Percentiles rank a stretch among this genome's conserved stretches.
Conservation (phyloP, 495 filamentous ascomycete genomes). For the Penicillium robsamsonii region DNA sequence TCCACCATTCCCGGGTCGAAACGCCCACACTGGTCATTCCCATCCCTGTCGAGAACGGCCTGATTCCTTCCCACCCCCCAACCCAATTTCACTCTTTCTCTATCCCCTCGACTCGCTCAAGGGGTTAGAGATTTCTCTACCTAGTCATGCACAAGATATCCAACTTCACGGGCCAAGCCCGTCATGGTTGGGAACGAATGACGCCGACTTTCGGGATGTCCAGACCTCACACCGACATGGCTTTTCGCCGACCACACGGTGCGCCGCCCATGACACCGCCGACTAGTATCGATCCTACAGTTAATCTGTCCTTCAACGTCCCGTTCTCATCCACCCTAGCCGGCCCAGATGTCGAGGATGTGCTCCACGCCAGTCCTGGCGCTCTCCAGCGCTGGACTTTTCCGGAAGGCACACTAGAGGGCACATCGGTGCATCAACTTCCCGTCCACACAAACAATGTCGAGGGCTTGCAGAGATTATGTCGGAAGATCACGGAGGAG, state of each 20-base stretch:
- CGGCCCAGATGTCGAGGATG: slow-evolving; percentile 87
- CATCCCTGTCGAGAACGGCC: slow-evolving; percentile 44
- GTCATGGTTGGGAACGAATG: slow-evolving; percentile 94
- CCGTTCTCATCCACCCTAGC: slow-evolving; percentile 88
- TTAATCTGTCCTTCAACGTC: slow-evolving; percentile 87
- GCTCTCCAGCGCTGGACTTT: slow-evolving; percentile 89
- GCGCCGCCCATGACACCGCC: slow-evolving; percentile 64
- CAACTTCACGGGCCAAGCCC: slow-evolving; percentile 75
- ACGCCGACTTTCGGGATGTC: slow-evolving; percentile 79
- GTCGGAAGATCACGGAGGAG: slow-evolving; percentile 71
- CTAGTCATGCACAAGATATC: slow-evolving; percentile 85
- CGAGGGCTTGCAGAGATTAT: slow-evolving; percentile 69
- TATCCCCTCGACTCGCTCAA: slow-evolving; percentile 41
- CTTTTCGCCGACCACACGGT: slow-evolving; percentile 67
- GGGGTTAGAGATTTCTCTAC: slow-evolving; percentile 40
- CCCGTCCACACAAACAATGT: slow-evolving; percentile 87
- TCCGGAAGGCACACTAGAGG: slow-evolving; percentile 78
- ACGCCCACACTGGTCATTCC: slow-evolving; percentile 43
- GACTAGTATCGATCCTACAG: slow-evolving; percentile 62
- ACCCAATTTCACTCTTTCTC: slow-evolving; percentile 32
- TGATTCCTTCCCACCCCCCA: slow-evolving; percentile 20
- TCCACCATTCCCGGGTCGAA: slow-evolving; percentile 34
- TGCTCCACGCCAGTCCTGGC: slow-evolving; percentile 80
- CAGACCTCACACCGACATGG: slow-evolving; percentile 71
- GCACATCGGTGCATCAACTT: slow-evolving; percentile 76